A percentile compares a stretch with the other conserved stretches of the same genome.
Evolutionary conservation across 352 stramenopile species (phyloP).

Genomic region (Peronospora destructor): DNA sequence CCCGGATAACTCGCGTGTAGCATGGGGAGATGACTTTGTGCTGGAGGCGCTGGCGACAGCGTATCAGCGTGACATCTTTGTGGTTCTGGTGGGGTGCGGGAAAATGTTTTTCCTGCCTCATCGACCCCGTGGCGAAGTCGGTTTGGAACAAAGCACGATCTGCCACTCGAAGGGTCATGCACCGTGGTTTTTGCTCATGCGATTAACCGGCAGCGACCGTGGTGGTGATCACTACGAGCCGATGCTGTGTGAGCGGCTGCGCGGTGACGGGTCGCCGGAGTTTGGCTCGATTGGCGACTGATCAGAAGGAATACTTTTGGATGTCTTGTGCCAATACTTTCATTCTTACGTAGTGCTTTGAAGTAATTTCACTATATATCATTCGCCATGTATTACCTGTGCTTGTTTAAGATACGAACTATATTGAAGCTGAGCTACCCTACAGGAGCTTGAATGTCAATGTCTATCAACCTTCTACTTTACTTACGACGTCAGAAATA

Average conservation of each 20-base stretch:
- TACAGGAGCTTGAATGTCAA: too few relatives aligned
- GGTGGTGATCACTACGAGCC: conserved; percentile 85
- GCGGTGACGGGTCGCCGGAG: conserved; percentile 73
- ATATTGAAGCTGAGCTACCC: not conserved
- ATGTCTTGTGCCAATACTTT: conserved; percentile 11
- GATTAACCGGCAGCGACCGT: conserved; percentile 75
- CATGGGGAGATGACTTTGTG: conserved; percentile 83
- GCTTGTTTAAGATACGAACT: not conserved
- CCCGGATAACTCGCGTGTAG: conserved; percentile 67
- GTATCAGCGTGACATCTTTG: conserved; percentile 85
- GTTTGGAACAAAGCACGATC: conserved; percentile 37
- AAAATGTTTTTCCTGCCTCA: conserved; percentile 88
- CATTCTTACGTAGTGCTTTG: conserved; percentile 14
- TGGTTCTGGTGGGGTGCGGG: conserved; percentile 78
- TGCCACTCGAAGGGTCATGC: conserved; percentile 69
- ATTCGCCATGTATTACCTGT: conserved; percentile 6
- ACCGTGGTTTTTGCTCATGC: conserved; percentile 86
- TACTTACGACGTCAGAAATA: too few relatives aligned
- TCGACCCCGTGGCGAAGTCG: conserved; percentile 41
- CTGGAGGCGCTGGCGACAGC: conserved; percentile 79
- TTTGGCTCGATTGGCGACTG: conserved; percentile 80
- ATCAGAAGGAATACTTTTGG: conserved; percentile 6
- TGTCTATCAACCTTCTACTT: too few relatives aligned
- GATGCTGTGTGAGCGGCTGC: conserved; percentile 79
- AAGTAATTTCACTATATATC: conserved; percentile 21